Evolutionary conservation across 2,329 filamentous ascomycete species (phyloP).

Genomic region (Ophiocordyceps camponoti-floridani): DNA sequence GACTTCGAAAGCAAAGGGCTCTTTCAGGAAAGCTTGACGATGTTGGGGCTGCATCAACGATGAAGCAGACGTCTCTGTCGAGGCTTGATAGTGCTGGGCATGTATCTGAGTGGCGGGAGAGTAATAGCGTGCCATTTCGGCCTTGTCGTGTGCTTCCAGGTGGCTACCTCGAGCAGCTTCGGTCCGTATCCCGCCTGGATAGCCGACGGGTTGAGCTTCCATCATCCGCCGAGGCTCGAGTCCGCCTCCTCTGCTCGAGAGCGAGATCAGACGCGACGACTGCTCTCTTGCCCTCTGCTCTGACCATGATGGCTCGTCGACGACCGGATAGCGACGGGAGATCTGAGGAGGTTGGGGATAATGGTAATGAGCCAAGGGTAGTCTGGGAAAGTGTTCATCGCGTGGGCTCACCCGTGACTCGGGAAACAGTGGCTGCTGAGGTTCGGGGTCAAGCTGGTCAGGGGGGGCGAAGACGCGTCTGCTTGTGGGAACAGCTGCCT

Average conservation of each 20-base stretch:
- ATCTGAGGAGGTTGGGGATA: neutral
- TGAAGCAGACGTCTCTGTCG: neutral
- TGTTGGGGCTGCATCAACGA: neutral
- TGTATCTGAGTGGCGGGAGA: neutral
- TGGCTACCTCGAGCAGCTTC: neutral
- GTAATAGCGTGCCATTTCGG: neutral
- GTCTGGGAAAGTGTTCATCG: neutral
- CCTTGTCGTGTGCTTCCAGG: neutral
- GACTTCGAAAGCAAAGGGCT: neutral
- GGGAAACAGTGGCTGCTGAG: neutral
- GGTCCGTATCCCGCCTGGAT: neutral
- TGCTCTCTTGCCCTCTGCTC: neutral
- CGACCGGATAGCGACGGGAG: neutral
- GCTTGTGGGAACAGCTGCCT: neutral
- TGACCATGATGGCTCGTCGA: neutral
- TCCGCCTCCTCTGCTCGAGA: neutral
- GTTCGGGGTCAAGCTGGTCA: neutral
- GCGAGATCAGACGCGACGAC: neutral
- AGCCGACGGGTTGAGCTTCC: neutral
- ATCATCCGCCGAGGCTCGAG: neutral
- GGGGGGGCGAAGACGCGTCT: neutral
- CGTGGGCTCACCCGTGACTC: neutral
- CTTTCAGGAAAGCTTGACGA: neutral
- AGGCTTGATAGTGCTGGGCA: neutral
- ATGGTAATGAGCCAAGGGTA: neutral